Base-by-base conservation (phyloP, 129 eudicot species). In the Heracleum sosnowskyi region DNA sequence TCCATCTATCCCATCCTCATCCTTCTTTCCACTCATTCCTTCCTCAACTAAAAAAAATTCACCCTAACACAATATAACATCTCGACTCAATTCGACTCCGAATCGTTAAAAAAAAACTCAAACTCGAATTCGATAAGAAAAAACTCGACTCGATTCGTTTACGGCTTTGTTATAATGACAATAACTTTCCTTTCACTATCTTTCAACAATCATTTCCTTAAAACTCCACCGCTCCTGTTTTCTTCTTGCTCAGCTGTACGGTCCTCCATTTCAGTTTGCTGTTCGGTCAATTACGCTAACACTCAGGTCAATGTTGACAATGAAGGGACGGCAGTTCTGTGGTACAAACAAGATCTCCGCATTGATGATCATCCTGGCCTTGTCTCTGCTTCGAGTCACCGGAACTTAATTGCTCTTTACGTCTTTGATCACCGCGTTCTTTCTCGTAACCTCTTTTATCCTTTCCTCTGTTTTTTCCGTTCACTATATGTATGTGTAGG, bases 361-460 rank as follows among this genome's bases (percentile, higher is more conserved):
- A 68, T 91, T 22, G 96, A 94, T 40, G 98, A 94, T 79, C 97
- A 94, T 79, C 96, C 96, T 0, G 98, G 96, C 60, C 86, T 94
- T 46, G 29, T 90, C 41, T 91, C 91, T 26, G 98, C 98, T 17
- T 76, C 92, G 1, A 62, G 82, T 36, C 86, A 88, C 49, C 80
- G 79, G 26, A 68, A 31, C 33, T 69, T 91, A 74, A 79, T 91
- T 79, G 97, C 98, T 80, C 75, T 94, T 29, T 94, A 91, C 51
- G 93, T 94, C 72, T 91, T 89, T 78, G 98, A 94, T 88, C 97
- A 81, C 88, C 89, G 92, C n/a, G 87, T 94, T 84, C 88, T 93
- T 47, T 87, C 90, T 39, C 66, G 97, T 91, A 73, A 79, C 64
- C 79, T 71, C 28, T 16, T 24, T 40, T 22, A n/a, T 41, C 63